phyloP scores from a whole-genome alignment of 257 asterid genomes.

The Phtheirospermum japonicum region DNA sequence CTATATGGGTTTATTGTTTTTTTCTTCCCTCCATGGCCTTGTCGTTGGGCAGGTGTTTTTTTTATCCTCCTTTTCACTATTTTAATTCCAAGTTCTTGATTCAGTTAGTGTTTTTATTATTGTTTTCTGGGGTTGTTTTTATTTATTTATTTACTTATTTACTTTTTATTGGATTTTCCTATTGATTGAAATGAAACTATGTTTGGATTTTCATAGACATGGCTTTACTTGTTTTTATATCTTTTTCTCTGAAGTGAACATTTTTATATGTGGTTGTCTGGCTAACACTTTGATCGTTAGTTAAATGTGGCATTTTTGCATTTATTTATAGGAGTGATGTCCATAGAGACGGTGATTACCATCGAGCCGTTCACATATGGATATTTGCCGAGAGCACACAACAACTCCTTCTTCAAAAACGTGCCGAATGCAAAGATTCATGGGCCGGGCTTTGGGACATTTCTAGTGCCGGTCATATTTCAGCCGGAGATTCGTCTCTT shows the following conservation, averaged over 20 bases:
- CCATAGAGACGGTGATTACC: constrained; percentile 93
- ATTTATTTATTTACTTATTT: too few relatives aligned
- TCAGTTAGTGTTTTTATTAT: neutral
- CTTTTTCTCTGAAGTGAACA: neutral
- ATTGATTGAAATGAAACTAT: too few relatives aligned
- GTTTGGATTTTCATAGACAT: too few relatives aligned
- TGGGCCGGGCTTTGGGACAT: constrained; percentile 96
- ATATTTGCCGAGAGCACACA: constrained; percentile 86
- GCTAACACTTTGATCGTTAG: neutral
- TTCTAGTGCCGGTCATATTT: constrained; percentile 96
- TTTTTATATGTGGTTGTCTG: neutral
- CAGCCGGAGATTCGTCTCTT: constrained; percentile 96
- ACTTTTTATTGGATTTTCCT: neutral
- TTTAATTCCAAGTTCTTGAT: neutral
- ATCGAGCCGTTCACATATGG: constrained; percentile 94
- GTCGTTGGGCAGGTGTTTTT: too few relatives aligned
- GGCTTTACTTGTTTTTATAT: too few relatives aligned
- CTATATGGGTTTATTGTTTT: neutral
- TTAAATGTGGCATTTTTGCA: neutral
- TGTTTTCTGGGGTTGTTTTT: too few relatives aligned
- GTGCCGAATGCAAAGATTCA: constrained; percentile 91
- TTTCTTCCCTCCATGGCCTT: neutral
- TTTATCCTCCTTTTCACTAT: neutral
- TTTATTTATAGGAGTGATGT: constrained; percentile 52
- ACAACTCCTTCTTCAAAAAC: constrained; percentile 71